Evolutionary conservation across 176 grass and related monocot genomes (phyloP).

Genomic region (Tuctoria greenei): DNA sequence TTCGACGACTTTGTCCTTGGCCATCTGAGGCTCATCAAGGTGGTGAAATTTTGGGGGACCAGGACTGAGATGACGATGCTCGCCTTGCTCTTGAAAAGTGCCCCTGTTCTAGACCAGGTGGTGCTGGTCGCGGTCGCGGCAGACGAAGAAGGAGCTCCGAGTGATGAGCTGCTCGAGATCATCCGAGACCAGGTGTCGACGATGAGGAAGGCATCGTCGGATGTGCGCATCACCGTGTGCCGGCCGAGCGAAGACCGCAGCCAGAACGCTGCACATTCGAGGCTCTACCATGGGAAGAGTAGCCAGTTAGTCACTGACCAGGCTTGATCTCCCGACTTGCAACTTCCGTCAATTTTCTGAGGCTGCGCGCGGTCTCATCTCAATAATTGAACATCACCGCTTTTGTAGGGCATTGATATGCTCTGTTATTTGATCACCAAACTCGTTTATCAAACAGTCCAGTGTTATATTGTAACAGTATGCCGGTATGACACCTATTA

Average conservation of each 20-base stretch:
- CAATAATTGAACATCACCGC: too few relatives aligned
- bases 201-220: slow-evolving; percentile 37
- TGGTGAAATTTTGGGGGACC: slow-evolving; percentile 49
- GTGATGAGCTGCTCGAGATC: slow-evolving; percentile 16
- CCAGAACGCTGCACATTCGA: slow-evolving; percentile 6
- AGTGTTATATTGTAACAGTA: too few relatives aligned
- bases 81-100: slow-evolving; percentile 43
- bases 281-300: neutral
- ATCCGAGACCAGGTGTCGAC: slow-evolving; percentile 18
- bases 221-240: slow-evolving; percentile 26
- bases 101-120: slow-evolving; percentile 39
- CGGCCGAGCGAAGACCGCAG: slow-evolving; percentile 24
- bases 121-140: slow-evolving; percentile 46
- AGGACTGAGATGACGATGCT: slow-evolving; percentile 37
- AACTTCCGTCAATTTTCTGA: too few relatives aligned
- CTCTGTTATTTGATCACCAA: too few relatives aligned
- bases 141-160: neutral
- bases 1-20: neutral
- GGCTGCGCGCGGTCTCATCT: too few relatives aligned
- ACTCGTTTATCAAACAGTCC: too few relatives aligned
- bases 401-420: too few relatives aligned
- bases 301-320: too few relatives aligned
- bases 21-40: slow-evolving; percentile 49
- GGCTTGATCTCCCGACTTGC: too few relatives aligned
- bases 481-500: too few relatives aligned